phyloP scores from a whole-genome alignment of 148 eudicot genomes.

The Camellia granthamiana region DNA sequence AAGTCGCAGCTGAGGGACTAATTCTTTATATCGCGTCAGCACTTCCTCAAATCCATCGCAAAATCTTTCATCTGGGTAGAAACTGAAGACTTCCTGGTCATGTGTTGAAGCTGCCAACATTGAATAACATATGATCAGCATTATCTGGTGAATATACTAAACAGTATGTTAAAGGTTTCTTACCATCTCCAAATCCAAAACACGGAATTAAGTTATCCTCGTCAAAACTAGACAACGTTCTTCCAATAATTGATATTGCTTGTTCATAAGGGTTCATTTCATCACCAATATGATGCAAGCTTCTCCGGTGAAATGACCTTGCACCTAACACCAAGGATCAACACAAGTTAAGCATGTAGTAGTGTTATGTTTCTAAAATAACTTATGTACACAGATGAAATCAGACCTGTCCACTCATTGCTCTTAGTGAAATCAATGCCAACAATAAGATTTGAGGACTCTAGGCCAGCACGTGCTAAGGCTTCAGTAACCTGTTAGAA shows the following conservation, averaged over 20 bases:
- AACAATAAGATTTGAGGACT: slow-evolving; percentile 57
- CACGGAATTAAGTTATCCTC: slow-evolving; percentile 63
- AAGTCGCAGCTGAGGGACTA: slow-evolving; percentile 58
- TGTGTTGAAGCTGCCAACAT: slow-evolving; percentile 51
- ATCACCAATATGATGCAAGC: slow-evolving; percentile 53
- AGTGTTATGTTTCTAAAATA: not conserved
- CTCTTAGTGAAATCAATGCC: slow-evolving; percentile 68
- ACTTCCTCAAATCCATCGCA: slow-evolving; percentile 63
- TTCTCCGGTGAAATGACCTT: slow-evolving; percentile 43
- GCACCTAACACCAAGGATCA: slow-evolving; percentile 29
- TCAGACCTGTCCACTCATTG: slow-evolving; percentile 61
- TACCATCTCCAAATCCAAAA: slow-evolving; percentile 65
- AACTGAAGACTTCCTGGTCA: slow-evolving; percentile 62
- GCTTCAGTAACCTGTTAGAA: slow-evolving; percentile 50
- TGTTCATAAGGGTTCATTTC: slow-evolving; percentile 50
- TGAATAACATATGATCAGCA: not conserved
- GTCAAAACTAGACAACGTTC: slow-evolving; percentile 50
- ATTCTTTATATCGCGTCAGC: slow-evolving; percentile 37
- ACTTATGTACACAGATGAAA: slow-evolving; percentile 4
- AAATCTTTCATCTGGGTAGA: slow-evolving; percentile 41
- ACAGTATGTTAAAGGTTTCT: not conserved
- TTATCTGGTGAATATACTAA: not conserved
- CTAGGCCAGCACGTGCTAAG: slow-evolving; percentile 54
- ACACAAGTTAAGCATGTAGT: slow-evolving; percentile 5
- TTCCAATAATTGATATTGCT: slow-evolving; percentile 60